A percentile compares a stretch with the other conserved stretches of the same genome.
These are phyloP conservation scores for Pezizomycotina sp. DNA, from an alignment of 2,329 filamentous ascomycete species.

Conservation along the genomic window DNA sequence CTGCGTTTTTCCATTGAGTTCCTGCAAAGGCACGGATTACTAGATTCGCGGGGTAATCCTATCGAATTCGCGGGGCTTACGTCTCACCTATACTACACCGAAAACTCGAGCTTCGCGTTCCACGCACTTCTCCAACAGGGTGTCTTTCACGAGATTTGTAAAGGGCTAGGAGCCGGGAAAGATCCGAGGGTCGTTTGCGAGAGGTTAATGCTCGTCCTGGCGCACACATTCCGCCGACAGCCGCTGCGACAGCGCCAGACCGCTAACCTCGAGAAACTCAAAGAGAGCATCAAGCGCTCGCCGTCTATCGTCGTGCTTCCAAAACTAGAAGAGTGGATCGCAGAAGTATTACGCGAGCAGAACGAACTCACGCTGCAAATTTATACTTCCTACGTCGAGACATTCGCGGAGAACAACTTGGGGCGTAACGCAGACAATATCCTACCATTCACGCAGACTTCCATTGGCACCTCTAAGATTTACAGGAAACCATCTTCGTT, in stretches of 20 bases:
- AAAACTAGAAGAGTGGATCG: constrained; percentile 41
- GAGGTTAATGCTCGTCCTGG: constrained; percentile 51
- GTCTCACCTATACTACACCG: constrained; percentile 58
- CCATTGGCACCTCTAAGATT: constrained; percentile 10
- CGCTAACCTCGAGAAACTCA: constrained; percentile 33
- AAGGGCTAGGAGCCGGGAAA: too few relatives aligned
- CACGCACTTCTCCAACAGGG: constrained; percentile 55
- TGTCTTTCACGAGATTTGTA: constrained; percentile 51
- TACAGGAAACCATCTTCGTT: constrained; percentile 28
- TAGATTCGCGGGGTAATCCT: constrained; percentile 44
- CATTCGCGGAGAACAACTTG: constrained; percentile 50
- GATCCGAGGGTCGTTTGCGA: constrained; percentile 37
- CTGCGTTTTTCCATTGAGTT: constrained; percentile 70
- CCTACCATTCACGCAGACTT: constrained; percentile 40
- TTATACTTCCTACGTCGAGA: constrained; percentile 52
- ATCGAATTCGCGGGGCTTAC: constrained; percentile 57
- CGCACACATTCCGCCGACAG: constrained; percentile 50
- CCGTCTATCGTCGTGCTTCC: constrained; percentile 51
- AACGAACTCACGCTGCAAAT: constrained; percentile 49
- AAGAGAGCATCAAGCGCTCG: constrained; percentile 37
- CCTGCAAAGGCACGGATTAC: constrained; percentile 49
- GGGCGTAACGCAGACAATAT: constrained; percentile 34
- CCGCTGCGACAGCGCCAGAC: constrained; percentile 35
- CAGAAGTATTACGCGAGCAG: constrained; percentile 41
- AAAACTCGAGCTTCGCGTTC: constrained; percentile 60